Evolutionary conservation across 768 basidiomycete genomes (phyloP), one percentile per base, ranked within the genome.

Genomic region (Mycena galopus): DNA sequence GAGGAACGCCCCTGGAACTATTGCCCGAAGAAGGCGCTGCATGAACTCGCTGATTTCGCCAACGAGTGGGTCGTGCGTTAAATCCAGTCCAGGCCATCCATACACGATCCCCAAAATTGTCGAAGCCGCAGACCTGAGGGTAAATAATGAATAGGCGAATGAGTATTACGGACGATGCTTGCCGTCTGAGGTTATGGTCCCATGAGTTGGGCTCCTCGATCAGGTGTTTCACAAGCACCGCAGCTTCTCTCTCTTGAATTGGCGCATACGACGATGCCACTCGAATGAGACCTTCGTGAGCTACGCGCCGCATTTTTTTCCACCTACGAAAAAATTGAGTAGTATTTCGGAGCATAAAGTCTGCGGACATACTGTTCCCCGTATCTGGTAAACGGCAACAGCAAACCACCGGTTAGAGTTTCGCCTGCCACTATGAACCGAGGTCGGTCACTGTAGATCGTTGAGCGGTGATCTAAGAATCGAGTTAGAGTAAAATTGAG

Each of bases 1-100:
- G 29, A 82, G 32, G 67, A 81, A 80, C 32, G 79, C 76, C 4
- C 85, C 85, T 47, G 84, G 85, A 37, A 78, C 76, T 11, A 79
- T 78, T 2, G 85, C 82, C 10, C 75, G 75, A 21, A 80, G 79
- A 19, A 84, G 65, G 11, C 82, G 60, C 3, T 12, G 32, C 2
- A 23, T 47, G n/a, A 37, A 29, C 16, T 33, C 60, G 44, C 47
- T 23, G 11, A 44, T 32, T 12, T 29, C 42, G 14, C 29, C 17
- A 32, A 62, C 25, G 60, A 62, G 29, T 12, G 21, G 56, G 53
- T 64, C 58, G 32, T 30, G 4, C n/a, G 25, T 47, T 47, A 29
- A 42, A 25, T 23, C 60, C 29, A 23, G 33, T 21, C 60, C 29
- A 29, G 60, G 60, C 60, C 25, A 32, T 50, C 23, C 60, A 23